Evolutionary conservation across 768 basidiomycete genomes (phyloP).

Genomic region (Psilocybe cubensis): DNA sequence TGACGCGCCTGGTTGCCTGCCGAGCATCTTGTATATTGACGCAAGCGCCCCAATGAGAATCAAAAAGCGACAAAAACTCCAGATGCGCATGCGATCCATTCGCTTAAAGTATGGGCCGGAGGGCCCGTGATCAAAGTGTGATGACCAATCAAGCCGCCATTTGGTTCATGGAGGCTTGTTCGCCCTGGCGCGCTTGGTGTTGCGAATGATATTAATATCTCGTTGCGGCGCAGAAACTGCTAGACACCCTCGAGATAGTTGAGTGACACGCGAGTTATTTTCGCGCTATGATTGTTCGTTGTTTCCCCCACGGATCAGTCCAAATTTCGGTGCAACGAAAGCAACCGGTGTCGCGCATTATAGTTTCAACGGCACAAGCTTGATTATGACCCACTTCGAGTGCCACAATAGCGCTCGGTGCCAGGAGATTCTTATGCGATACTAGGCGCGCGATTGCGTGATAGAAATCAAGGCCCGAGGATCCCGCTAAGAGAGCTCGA

Average conservation of each 20-base stretch:
- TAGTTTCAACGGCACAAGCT: constrained; percentile 59
- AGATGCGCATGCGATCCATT: neutral
- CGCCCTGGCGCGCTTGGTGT: neutral
- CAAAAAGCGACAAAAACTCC: neutral
- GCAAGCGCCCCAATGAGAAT: neutral
- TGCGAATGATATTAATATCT: neutral
- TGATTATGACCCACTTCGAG: constrained; percentile 84
- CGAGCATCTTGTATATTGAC: neutral
- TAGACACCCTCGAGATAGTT: constrained; percentile 3
- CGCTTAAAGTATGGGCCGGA: neutral
- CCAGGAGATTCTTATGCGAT: constrained; percentile 52
- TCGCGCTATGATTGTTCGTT: constrained; percentile 70
- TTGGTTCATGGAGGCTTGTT: neutral
- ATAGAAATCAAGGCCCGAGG: constrained; percentile 65
- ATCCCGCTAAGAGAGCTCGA: constrained; percentile 80
- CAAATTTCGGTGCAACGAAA: constrained; percentile 65
- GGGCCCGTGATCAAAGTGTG: neutral
- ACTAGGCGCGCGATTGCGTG: constrained; percentile 69
- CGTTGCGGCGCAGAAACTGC: neutral
- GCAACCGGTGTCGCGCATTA: constrained; percentile 53
- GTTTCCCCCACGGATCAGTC: constrained; percentile 79
- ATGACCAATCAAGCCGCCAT: neutral
- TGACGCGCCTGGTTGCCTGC: neutral
- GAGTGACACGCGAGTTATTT: constrained; percentile 31
- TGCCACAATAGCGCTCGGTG: constrained; percentile 58